A percentile compares a stretch with the other conserved stretches of the same genome.
Evolutionary conservation across 108 stramenopile genomes (phyloP).

Genomic region (Schizochytrium sp.): DNA sequence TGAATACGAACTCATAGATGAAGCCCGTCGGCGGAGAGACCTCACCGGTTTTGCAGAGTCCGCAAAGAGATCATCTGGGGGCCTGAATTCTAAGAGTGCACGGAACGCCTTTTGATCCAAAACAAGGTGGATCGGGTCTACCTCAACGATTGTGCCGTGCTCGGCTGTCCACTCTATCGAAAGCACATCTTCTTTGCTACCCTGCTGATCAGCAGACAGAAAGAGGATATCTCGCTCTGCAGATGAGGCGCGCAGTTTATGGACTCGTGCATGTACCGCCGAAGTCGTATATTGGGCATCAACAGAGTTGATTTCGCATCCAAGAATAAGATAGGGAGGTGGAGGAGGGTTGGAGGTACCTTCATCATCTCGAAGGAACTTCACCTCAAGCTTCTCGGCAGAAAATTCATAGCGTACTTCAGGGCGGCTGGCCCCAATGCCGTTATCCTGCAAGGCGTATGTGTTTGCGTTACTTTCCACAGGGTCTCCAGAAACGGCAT

Average conservation of each 20-base stretch:
- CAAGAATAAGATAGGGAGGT: slow-evolving; percentile 6
- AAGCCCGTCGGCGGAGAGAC: neutral
- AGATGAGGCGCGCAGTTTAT: neutral
- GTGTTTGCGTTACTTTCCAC: no score
- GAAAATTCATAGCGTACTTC: neutral
- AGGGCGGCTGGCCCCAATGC: no score
- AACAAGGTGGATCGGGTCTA: slow-evolving; percentile 20
- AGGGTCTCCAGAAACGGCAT: no score
- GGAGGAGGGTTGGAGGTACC: neutral
- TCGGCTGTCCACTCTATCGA: slow-evolving; percentile 1
- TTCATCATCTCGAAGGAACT: neutral
- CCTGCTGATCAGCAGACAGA: neutral
- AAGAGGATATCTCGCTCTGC: neutral
- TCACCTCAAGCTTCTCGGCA: slow-evolving; percentile 1
- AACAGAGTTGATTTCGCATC: neutral
- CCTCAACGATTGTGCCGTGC: neutral
- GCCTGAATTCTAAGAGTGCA: slow-evolving; percentile 7
- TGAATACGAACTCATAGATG: neutral
- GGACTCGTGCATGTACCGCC: neutral
- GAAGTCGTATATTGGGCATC: neutral
- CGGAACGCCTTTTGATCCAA: slow-evolving; percentile 36
- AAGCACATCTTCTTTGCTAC: neutral
- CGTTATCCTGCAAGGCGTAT: no score
- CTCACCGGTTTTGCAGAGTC: neutral
- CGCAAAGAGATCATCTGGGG: neutral